These are phyloP conservation scores for Coemansia interrupta DNA, from an alignment of 192 early-diverging fungal species.

Conservation along the genomic window DNA sequence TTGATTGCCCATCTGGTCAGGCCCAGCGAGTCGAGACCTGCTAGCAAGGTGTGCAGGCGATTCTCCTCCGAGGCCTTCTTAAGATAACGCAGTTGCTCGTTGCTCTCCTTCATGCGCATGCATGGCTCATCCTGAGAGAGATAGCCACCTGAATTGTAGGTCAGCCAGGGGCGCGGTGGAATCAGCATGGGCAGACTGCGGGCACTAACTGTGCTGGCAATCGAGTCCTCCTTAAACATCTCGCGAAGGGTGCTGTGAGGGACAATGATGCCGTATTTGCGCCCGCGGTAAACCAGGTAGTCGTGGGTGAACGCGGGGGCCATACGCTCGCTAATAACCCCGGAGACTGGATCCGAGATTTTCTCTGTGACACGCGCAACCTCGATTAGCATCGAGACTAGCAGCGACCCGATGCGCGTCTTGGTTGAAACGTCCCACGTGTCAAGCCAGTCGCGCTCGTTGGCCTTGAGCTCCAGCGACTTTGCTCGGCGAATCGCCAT, in stretches of 20 bases:
- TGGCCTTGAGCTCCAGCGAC: conserved; percentile 56
- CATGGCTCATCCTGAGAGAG: conserved; percentile 64
- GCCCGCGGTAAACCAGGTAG: conserved; percentile 58
- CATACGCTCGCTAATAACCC: conserved; percentile 53
- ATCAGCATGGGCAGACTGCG: conserved; percentile 92
- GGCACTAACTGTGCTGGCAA: conserved; percentile 62
- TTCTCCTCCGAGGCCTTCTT: conserved; percentile 72
- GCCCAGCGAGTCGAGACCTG: conserved; percentile 84
- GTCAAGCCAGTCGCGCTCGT: conserved; percentile 60
- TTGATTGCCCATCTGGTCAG: conserved; percentile 87
- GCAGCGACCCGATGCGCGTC: conserved; percentile 59
- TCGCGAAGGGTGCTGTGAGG: conserved; percentile 67
- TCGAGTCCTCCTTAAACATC: conserved; percentile 59
- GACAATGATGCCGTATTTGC: conserved; percentile 70
- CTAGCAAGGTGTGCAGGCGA: conserved; percentile 63
- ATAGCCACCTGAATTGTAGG: conserved; percentile 82
- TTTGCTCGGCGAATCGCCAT: conserved; percentile 71
- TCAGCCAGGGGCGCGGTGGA: conserved; percentile 86
- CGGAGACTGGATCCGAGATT: conserved; percentile 59
- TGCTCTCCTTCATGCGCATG: conserved; percentile 70
- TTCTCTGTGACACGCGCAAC: conserved; percentile 64
- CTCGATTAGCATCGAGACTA: conserved; percentile 64
- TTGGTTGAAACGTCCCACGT: conserved; percentile 61
- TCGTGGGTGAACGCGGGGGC: conserved; percentile 80
- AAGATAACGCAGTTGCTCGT: conserved; percentile 77